Conservation (phyloP, 1,284 basidiomycete genomes). For the Abortiporus biennis region DNA sequence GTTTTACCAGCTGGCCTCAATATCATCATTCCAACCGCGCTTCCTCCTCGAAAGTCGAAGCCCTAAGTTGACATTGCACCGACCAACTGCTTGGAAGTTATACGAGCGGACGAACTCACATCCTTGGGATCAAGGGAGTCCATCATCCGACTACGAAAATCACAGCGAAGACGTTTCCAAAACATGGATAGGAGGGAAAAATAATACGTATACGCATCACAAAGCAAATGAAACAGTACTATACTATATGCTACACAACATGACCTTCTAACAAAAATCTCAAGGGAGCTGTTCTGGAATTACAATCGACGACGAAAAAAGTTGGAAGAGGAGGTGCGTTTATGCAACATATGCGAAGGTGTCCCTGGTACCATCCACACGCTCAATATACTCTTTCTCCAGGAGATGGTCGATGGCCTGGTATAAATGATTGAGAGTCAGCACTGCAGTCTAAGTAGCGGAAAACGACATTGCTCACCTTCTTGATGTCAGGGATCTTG, state of each 20-base stretch:
- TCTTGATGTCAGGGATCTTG: slow-evolving; percentile 89
- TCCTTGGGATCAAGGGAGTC: too few species aligned
- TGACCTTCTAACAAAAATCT: background rate
- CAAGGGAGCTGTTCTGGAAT: slow-evolving; percentile 1
- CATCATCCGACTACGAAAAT: too few species aligned
- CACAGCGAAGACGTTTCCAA: too few species aligned
- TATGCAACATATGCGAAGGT: slow-evolving; percentile 75
- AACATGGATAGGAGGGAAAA: too few species aligned
- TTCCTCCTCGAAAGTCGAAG: too few species aligned
- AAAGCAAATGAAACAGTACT: slow-evolving; percentile 1
- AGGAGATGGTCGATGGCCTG: slow-evolving; percentile 96
- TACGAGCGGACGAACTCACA: too few species aligned
- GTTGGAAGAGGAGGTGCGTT: too few species aligned
- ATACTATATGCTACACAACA: slow-evolving; percentile 4
- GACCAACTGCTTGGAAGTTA: too few species aligned
- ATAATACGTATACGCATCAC: background rate
- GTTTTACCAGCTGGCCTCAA: too few species aligned
- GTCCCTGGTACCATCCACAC: slow-evolving; percentile 78
- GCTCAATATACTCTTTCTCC: slow-evolving; percentile 97
- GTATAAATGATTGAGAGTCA: background rate
- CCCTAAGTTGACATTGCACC: too few species aligned
- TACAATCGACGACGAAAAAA: too few species aligned
- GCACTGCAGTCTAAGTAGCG: background rate
- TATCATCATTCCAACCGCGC: too few species aligned
- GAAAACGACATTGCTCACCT: slow-evolving; percentile 37